Base-by-base conservation (phyloP, 2,329 filamentous ascomycete genomes). In the Penicillium glabrum region DNA sequence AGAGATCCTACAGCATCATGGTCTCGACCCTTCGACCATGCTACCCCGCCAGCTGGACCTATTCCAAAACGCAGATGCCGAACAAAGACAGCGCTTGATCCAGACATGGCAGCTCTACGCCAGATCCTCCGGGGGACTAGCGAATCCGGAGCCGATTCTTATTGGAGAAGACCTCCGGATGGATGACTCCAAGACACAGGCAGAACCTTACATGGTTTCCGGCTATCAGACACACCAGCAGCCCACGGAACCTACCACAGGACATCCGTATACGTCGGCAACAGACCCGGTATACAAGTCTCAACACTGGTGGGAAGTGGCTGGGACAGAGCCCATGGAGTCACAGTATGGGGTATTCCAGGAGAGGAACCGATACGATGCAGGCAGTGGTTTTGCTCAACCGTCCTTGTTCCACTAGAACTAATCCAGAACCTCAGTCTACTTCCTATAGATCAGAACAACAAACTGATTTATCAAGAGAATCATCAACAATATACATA, bases 101-200 rank as follows among this genome's bases (percentile, higher is more conserved):
- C 89, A 96, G 72, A 85, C 96, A 16, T 96, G 92, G 92, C 87
- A 86, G 57, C 91, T 93, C 63, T 90, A 86, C 56, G 48, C 90
- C 90, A 41, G 57, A 52, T 54, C 50, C 46, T 7, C 41, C 10
- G 50, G 21, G 6, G n/a, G 4, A 9, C 9, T n/a, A 24, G 9
- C 43, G 49, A 51, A 52, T 23, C 14, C 26, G 21, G 33, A n/a
- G 19, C 14, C 19, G 14, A n/a, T 11, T 0, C 13, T 8, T 26
- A 16, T 31, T 3, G 27, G 24, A 9, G 41, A 62, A 35, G 66
- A 66, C 35, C 53, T 74, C 35, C 80, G 83, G 74, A 85, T 82
- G 84, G 60, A 54, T 14, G 68, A 67, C 13, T 23, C 48, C 10
- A 50, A 44, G 13, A 61, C 61, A 26, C 54, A 65, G 59, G 85